phyloP scores from a whole-genome alignment of 108 stramenopile genomes.

The Stephanodiscus minutulus region DNA sequence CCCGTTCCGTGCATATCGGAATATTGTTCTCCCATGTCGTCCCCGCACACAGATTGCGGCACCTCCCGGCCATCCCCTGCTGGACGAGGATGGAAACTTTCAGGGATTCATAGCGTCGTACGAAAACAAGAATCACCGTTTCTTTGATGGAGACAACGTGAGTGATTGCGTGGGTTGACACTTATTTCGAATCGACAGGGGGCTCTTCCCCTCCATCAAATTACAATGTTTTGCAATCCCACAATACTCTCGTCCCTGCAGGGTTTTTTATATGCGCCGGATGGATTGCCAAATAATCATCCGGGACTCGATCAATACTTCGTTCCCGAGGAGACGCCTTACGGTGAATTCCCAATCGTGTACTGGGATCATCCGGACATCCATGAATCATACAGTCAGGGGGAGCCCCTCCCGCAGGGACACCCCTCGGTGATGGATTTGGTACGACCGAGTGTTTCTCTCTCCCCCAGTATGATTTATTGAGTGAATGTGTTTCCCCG shows the following conservation, averaged over 20 bases:
- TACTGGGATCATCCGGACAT: slow-evolving; percentile 11
- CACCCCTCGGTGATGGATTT: slow-evolving; percentile 2
- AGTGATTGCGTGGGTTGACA: not conserved
- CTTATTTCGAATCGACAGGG: not conserved
- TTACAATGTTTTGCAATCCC: not conserved
- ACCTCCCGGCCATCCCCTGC: slow-evolving; percentile 3
- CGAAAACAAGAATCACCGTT: slow-evolving; percentile 9
- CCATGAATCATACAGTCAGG: slow-evolving; percentile 1
- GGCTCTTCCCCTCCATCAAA: no score
- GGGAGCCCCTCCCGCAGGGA: slow-evolving; percentile 1
- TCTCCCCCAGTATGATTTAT: not conserved
- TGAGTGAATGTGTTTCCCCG: no score
- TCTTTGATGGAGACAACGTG: slow-evolving; percentile 10
- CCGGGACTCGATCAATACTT: slow-evolving; percentile 13
- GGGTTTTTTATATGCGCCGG: slow-evolving; percentile 6
- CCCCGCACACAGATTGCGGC: not conserved
- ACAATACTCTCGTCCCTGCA: not conserved
- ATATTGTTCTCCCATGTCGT: not conserved
- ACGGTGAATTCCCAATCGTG: slow-evolving; percentile 1
- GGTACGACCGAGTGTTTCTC: not conserved
- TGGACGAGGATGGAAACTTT: slow-evolving; percentile 14
- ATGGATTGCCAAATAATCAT: slow-evolving; percentile 4
- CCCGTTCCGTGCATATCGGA: no score
- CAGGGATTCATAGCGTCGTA: slow-evolving; percentile 9
- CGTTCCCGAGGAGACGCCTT: not conserved